A percentile compares a stretch with the other conserved stretches of the same genome.
Conservation (phyloP, 805 yeast genomes). For the Saccharomycopsis javanensis region DNA sequence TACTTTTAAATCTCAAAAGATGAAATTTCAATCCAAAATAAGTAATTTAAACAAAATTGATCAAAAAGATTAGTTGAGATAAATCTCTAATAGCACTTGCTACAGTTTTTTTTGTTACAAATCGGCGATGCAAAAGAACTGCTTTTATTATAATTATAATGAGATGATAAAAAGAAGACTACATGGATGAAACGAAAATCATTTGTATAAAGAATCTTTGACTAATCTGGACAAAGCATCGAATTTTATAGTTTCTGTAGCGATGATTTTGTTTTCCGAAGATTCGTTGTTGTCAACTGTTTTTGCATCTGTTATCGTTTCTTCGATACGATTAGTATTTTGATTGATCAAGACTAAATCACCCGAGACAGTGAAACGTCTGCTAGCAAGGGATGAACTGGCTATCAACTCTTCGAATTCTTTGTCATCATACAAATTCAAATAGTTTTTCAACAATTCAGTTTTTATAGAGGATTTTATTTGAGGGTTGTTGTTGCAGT, state of each 20-base stretch:
- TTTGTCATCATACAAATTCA: conserved; percentile 16
- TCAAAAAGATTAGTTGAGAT: too few species aligned
- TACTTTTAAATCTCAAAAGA: too few species aligned
- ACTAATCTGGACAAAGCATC: conserved; percentile 19
- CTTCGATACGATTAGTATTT: conserved; percentile 8
- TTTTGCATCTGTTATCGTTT: neutral
- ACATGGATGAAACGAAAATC: too few species aligned
- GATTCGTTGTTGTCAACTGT: neutral
- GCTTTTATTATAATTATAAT: too few species aligned
- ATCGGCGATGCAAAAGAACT: too few species aligned
- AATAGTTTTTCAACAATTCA: conserved; percentile 12
- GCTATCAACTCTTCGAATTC: conserved; percentile 11
- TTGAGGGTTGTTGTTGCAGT: conserved; percentile 10
- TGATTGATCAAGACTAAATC: conserved; percentile 14
- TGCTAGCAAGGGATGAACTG: neutral
- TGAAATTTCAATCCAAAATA: too few species aligned
- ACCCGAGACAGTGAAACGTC: conserved; percentile 6
- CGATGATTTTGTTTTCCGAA: conserved; percentile 11
- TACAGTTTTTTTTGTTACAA: too few species aligned
- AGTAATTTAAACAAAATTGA: too few species aligned
- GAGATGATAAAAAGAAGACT: too few species aligned
- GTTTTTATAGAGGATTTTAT: conserved; percentile 12
- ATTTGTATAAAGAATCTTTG: conserved; percentile 11
- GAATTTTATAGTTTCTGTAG: conserved; percentile 16
- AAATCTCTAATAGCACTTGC: too few species aligned